Evolutionary conservation across 495 filamentous ascomycete species (phyloP), one percentile per base, ranked within the genome.

Genomic region (Aspergillus sparsus): DNA sequence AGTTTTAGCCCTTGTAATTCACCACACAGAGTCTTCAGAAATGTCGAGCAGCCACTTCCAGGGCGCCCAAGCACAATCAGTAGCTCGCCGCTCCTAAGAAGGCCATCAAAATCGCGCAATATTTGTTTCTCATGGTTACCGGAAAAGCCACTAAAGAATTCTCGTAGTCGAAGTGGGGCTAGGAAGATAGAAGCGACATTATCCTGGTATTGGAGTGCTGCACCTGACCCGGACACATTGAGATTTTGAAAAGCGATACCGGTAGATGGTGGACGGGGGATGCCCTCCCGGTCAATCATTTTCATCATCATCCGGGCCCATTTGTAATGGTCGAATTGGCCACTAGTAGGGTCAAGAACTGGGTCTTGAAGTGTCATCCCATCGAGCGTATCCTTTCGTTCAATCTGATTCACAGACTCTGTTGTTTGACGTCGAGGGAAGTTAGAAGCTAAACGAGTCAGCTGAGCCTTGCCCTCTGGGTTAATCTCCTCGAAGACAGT

Each of bases 241-340:
- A 87, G 73, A 53, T 84, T 75, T 50, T 77, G 72, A 62, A 83
- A 83, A 1, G 73, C 69, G 7, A 83, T 70, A 10, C 82, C 79
- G 3, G 77, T 73, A 36, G 70, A 71, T 11, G 70, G 64, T 35
- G 70, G 68, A 16, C 71, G 66, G 55, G 68, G 67, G 6, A 80
- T 68, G 11, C 77, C 78, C 49, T 82, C 71, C 31, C 74, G 72
- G 47, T 80, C 75, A 61, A 79, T 61, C 45, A 75, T 9, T 52
- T 69, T 72, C 49, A 80, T 60, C 60, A 71, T 70, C 78, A 80
- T 79, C 65, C 83, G 68, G 18, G 77, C 74, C 84, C 84, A 88
- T 58, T 82, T 77, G 52, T 84, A 77, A 7, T 83, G 77, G 57
- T 83, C 77, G 68, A 88, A 88, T 57, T 86, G 74, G 2, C 74